Conservation (phyloP, 768 basidiomycete species). For the Rhodocollybia butyracea region DNA sequence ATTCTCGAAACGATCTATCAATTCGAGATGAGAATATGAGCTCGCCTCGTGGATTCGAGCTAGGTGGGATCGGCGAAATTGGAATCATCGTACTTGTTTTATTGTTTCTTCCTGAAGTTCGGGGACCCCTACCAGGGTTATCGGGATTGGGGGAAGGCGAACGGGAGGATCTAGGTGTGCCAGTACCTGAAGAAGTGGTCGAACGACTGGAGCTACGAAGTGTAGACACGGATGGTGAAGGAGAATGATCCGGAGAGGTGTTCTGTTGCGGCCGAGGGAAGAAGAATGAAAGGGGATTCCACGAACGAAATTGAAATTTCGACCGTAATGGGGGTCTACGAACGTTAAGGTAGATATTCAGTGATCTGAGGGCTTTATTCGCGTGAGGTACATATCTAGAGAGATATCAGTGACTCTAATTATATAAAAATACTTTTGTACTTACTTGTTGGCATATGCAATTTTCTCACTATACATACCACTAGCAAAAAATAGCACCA, state of each 20-base stretch:
- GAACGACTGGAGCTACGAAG: constrained; percentile 16
- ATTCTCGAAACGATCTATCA: constrained; percentile 76
- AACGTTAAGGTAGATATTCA: constrained; percentile 98
- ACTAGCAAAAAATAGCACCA: constrained; percentile 92
- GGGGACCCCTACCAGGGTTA: not conserved
- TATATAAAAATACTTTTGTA: constrained; percentile 12
- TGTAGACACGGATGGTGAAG: constrained; percentile 31
- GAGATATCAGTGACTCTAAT: constrained; percentile 6
- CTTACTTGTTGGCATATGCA: constrained; percentile 91
- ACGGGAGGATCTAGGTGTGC: constrained; percentile 22
- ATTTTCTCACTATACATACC: constrained; percentile 97
- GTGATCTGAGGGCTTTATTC: constrained; percentile 84
- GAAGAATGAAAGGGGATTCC: constrained; percentile 58
- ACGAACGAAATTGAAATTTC: constrained; percentile 35
- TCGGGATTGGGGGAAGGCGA: constrained; percentile 21
- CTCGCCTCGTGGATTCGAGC: constrained; percentile 90
- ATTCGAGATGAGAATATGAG: constrained; percentile 94
- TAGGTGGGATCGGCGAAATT: constrained; percentile 83
- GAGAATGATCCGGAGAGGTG: constrained; percentile 12
- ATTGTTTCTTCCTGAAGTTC: constrained; percentile 21
- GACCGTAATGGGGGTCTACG: constrained; percentile 72
- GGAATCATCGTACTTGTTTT: constrained; percentile 44
- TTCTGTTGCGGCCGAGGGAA: constrained; percentile 40
- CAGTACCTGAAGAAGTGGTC: constrained; percentile 13
- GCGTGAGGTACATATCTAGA: constrained; percentile 93